Conservation (phyloP, 208 protist species). For the Cochliopodium minus region DNA sequence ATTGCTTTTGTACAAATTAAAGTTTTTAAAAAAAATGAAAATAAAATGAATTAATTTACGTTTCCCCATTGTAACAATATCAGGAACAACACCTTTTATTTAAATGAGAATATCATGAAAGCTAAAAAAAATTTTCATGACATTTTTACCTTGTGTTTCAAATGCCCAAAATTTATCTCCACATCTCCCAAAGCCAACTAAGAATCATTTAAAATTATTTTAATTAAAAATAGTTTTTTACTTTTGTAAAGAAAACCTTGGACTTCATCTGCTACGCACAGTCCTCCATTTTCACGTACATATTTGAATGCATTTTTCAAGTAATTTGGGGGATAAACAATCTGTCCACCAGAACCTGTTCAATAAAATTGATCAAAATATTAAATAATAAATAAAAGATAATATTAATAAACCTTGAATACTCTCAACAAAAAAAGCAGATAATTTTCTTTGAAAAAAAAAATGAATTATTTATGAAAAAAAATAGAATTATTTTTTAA, state of each 20-base stretch:
- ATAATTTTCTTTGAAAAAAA: background rate
- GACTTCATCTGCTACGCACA: conserved; percentile 53
- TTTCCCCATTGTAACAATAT: conserved; percentile 38
- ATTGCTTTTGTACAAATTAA: conserved; percentile 11
- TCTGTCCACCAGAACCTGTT: conserved; percentile 27
- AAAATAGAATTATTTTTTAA: too few species aligned
- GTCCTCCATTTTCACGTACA: conserved; percentile 31
- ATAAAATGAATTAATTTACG: too few species aligned
- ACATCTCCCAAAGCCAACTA: conserved; percentile 42
- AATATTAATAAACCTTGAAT: conserved; percentile 31
- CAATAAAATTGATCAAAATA: too few species aligned
- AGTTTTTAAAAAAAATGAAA: background rate
- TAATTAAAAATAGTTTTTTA: too few species aligned
- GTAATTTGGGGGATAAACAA: conserved; percentile 34
- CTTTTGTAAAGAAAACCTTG: conserved; percentile 16
- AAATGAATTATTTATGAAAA: too few species aligned
- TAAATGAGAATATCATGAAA: background rate
- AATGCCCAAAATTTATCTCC: conserved; percentile 46
- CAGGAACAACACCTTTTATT: conserved; percentile 8
- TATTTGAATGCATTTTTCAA: conserved; percentile 25
- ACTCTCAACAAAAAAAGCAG: conserved; percentile 17
- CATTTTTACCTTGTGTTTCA: conserved; percentile 23
- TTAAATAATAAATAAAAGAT: too few species aligned
- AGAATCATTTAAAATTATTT: conserved; percentile 22
- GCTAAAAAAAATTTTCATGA: background rate